Conservation (phyloP, 345 rosid species). For the Euphorbia tirucalli region DNA sequence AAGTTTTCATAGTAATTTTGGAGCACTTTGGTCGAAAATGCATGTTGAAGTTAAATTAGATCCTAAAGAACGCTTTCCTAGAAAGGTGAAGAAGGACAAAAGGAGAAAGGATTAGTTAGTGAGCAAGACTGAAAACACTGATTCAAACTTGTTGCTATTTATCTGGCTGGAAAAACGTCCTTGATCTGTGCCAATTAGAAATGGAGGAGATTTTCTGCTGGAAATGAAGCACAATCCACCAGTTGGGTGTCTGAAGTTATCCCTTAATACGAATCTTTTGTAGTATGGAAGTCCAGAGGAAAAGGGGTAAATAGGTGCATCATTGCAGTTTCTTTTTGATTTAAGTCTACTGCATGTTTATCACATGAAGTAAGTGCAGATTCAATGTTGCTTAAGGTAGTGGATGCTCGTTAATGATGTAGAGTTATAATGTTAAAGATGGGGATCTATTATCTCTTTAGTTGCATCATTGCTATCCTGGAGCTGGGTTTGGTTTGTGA, state of each 20-base stretch:
- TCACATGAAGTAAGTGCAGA: neutral
- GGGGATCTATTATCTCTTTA: neutral
- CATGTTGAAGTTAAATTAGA: conserved; percentile 41
- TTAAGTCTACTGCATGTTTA: neutral
- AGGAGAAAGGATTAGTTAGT: conserved; percentile 9
- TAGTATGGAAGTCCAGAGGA: neutral
- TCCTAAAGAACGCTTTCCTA: conserved; percentile 32
- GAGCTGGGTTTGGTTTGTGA: neutral
- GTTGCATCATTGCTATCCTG: neutral
- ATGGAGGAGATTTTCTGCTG: neutral
- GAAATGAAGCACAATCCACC: neutral
- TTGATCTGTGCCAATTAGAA: neutral
- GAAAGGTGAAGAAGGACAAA: conserved; percentile 26
- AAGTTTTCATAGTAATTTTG: conserved; percentile 43
- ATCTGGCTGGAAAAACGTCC: neutral
- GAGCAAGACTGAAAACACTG: neutral
- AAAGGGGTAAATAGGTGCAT: neutral
- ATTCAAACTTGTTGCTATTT: neutral
- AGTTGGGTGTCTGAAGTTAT: neutral
- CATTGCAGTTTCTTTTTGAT: neutral
- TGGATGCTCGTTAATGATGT: neutral
- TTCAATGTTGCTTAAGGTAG: neutral
- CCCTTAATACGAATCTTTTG: neutral
- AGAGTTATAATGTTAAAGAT: neutral
- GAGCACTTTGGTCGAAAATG: conserved; percentile 62